Conservation (phyloP, 2,329 filamentous ascomycete species). For the Cladosporium sp. region DNA sequence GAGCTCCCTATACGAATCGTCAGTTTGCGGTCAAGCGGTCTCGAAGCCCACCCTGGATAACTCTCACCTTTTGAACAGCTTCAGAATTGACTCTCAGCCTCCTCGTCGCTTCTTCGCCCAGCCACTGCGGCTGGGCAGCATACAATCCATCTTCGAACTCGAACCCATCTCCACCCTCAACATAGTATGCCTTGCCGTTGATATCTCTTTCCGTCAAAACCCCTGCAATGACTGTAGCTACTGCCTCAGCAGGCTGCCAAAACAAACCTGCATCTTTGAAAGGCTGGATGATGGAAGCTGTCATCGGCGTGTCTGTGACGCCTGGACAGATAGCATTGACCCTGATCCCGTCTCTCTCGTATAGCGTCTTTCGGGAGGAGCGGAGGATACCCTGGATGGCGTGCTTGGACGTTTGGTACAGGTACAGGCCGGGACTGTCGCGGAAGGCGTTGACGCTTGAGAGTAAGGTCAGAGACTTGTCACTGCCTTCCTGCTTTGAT, state of each 20-base stretch:
- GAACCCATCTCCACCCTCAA: constrained; percentile 42
- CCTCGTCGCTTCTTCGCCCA: constrained; percentile 34
- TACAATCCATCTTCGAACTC: constrained; percentile 43
- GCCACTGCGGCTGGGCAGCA: constrained; percentile 39
- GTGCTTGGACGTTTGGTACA: constrained; percentile 36
- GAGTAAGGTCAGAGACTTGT: constrained; percentile 42
- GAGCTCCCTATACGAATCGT: background rate
- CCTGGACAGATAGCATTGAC: constrained; percentile 44
- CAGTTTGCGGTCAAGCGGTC: background rate
- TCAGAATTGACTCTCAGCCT: constrained; percentile 23
- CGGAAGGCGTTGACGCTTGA: constrained; percentile 48
- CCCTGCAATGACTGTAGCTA: constrained; percentile 22
- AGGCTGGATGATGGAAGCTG: constrained; percentile 12
- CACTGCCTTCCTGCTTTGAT: constrained; percentile 23
- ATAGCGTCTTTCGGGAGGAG: constrained; percentile 22
- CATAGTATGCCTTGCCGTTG: constrained; percentile 41
- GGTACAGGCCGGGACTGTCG: constrained; percentile 44
- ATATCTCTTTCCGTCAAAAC: constrained; percentile 32
- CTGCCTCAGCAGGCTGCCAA: constrained; percentile 20
- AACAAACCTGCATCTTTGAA: constrained; percentile 19
- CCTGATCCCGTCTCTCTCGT: constrained; percentile 27
- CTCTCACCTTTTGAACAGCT: constrained; percentile 13
- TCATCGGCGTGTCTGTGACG: constrained; percentile 36
- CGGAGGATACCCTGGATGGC: constrained; percentile 24
- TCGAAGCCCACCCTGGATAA: too few species aligned